Conservation (phyloP, 768 basidiomycete species). For the Russula emetica region DNA sequence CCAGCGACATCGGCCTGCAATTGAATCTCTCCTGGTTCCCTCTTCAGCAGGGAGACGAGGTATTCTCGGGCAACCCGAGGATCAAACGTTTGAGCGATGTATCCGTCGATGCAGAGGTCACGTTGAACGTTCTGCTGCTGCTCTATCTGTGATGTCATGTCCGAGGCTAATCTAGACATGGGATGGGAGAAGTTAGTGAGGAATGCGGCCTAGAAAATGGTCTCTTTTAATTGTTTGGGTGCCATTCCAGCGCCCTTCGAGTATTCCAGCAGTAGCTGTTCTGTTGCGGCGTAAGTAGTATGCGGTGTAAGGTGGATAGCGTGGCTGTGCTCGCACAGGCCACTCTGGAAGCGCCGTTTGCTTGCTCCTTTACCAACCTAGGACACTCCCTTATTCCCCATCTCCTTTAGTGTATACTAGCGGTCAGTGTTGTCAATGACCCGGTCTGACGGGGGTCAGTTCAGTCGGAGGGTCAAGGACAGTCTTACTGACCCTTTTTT, state of each 20-base stretch:
- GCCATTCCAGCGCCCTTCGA: background rate
- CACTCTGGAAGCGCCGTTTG: too few relatives aligned
- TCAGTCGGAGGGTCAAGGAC: too few relatives aligned
- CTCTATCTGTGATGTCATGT: background rate
- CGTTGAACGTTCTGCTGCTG: background rate
- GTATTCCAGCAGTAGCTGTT: background rate
- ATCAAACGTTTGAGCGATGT: slow-evolving; percentile 4
- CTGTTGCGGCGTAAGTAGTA: background rate
- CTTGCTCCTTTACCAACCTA: too few relatives aligned
- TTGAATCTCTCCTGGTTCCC: background rate
- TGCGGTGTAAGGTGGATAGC: too few relatives aligned
- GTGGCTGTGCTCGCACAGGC: too few relatives aligned
- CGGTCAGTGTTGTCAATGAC: too few relatives aligned
- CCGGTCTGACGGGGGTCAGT: too few relatives aligned
- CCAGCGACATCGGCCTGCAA: background rate
- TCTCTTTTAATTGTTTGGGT: background rate
- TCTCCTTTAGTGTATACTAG: too few relatives aligned
- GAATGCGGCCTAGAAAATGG: background rate
- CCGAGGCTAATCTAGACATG: background rate
- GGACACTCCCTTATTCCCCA: too few relatives aligned
- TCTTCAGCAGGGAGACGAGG: slow-evolving; percentile 1
- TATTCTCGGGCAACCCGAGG: background rate
- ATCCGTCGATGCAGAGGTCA: slow-evolving; percentile 15
- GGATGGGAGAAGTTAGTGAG: background rate
- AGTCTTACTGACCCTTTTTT: too few relatives aligned